Percentiles rank a stretch among this genome's conserved stretches.
phyloP scores from a whole-genome alignment of 1,284 basidiomycete genomes.

The Marasmius fiardii region DNA sequence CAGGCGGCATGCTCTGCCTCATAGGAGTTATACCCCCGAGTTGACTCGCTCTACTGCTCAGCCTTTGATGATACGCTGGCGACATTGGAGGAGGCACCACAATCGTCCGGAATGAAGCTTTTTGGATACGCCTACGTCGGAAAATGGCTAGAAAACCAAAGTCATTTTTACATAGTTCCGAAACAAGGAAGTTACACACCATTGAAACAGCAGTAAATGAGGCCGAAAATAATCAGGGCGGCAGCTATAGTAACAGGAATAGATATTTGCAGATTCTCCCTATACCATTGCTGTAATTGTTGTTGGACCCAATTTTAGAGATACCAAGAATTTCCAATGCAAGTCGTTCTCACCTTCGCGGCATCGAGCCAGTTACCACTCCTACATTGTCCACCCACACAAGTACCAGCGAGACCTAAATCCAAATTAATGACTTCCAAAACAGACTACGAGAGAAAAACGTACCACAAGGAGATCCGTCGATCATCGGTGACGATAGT shows the following conservation, averaged over 20 bases:
- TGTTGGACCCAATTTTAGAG: not conserved
- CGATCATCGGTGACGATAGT: constrained; percentile 72
- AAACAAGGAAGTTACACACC: not conserved
- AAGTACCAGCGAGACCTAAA: constrained; percentile 68
- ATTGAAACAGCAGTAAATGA: constrained; percentile 39
- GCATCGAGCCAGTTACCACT: constrained; percentile 63
- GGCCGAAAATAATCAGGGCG: constrained; percentile 57
- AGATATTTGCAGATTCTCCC: constrained; percentile 74
- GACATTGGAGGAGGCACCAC: not conserved
- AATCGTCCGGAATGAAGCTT: not conserved
- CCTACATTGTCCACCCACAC: constrained; percentile 63
- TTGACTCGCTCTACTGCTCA: not conserved
- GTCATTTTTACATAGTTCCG: not conserved
- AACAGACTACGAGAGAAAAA: constrained; percentile 8
- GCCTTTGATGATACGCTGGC: not conserved
- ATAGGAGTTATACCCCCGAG: too few relatives aligned
- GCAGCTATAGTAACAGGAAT: constrained; percentile 79
- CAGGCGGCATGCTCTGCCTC: too few relatives aligned
- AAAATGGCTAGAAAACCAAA: not conserved
- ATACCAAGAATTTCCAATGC: not conserved
- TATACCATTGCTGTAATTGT: constrained; percentile 59
- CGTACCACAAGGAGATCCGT: constrained; percentile 84
- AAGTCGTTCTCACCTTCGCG: constrained; percentile 44
- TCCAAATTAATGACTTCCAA: not conserved
- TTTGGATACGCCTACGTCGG: not conserved